phyloP scores from a whole-genome alignment of 768 basidiomycete species.

The Tricholoma sp. region DNA sequence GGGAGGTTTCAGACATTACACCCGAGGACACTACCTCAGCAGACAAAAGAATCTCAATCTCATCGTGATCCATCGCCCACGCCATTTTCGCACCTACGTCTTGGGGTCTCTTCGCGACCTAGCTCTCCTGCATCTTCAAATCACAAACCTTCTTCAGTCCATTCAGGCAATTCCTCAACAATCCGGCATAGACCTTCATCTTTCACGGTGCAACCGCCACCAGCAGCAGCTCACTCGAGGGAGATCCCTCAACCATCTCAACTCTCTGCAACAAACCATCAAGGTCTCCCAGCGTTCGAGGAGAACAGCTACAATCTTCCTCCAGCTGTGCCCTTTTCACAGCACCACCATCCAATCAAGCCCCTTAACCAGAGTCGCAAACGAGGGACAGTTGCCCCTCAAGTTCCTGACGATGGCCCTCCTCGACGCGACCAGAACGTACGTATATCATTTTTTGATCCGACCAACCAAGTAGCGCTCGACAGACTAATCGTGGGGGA shows the following conservation, averaged over 20 bases:
- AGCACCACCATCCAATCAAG: background rate
- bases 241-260: background rate
- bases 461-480: constrained; percentile 65
- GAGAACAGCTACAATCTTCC: background rate
- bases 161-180: background rate
- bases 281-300: background rate
- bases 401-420: constrained; percentile 28
- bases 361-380: background rate
- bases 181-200: background rate
- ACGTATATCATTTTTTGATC: constrained; percentile 80
- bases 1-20: background rate
- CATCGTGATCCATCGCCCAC: constrained; percentile 10
- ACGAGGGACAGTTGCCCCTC: constrained; percentile 13
- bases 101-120: constrained; percentile 17
- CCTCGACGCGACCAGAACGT: constrained; percentile 59
- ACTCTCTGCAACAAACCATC: background rate
- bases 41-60: constrained; percentile 1
- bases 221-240: background rate
- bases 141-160: background rate
- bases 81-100: constrained; percentile 14
- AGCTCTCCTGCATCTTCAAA: background rate
- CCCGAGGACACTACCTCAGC: background rate
- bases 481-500: constrained; percentile 61
- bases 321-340: background rate
- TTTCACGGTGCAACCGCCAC: background rate